Evolutionary conservation across 257 asterid genomes (phyloP), one percentile per base, ranked within the genome.

Genomic region (Solanum chiquidenum): DNA sequence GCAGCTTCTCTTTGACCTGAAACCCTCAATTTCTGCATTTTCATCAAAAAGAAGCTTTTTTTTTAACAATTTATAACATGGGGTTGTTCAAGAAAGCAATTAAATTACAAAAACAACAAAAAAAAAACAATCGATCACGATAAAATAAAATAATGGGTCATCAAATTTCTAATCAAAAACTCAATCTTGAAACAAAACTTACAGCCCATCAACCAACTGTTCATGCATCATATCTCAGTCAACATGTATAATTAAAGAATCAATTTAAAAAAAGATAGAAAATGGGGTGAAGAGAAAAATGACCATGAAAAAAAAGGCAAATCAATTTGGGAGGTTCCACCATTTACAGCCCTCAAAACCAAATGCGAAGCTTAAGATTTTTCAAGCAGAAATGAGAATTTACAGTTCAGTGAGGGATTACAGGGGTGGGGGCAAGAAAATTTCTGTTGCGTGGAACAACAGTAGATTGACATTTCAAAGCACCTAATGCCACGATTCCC

Each of bases 21-120:
- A 64, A 82, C 85, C 72, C 86, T 88, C 83, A 73, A 42, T 89
- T 86, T 90, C 92, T 91, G 91, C 90, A 13, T 38, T 12, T 12
- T 31, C 40, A 79, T 44, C 25, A 77, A 80, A 80, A 80, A 29
- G 27, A 46, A 25, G 4, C 66, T 7, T 49, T 79, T 25, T 40
- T 77, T 42, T 12, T 5, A 42, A 42, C 62, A 42, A n/a, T 77
- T 4, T 12, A 77, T 42, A n/a, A n/a, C 84, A 77, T n/a, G 84
- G 84, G 37, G 33, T 12, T n/a, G 84, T 27, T 7, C 66, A 79
- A 79, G 66, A 79, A 79, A 25, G 34, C 40, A 27, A 11, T 27
- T 2, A 79, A 44, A 7, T 8, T 44, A 25, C 58, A 25, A 44
- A 25, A 77, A 27, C 64, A 42, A 77, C n/a, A 79, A 44, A 2